Evolutionary conservation across 768 basidiomycete genomes (phyloP).

Genomic region (Lactifluus hygrophoroides): DNA sequence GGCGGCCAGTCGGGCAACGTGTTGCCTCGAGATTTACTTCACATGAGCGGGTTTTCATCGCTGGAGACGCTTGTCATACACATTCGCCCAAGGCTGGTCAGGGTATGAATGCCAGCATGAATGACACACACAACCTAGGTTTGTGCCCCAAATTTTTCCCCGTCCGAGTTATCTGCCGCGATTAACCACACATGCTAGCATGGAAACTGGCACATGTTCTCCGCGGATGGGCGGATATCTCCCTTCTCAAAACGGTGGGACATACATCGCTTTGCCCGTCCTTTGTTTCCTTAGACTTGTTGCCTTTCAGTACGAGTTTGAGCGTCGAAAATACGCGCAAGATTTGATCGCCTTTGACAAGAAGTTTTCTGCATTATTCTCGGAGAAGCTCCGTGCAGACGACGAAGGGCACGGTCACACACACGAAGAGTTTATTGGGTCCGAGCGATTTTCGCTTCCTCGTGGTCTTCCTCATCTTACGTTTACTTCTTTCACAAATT

Average conservation of each 20-base stretch:
- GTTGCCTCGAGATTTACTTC: constrained; percentile 44
- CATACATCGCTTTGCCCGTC: not conserved
- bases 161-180: not conserved
- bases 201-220: constrained; percentile 50
- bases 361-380: constrained; percentile 43
- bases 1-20: constrained; percentile 41
- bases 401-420: constrained; percentile 38
- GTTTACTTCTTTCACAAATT: not conserved
- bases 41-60: constrained; percentile 45
- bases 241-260: constrained; percentile 40
- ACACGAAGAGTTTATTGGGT: constrained; percentile 41
- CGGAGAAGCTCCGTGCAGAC: constrained; percentile 39
- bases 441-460: constrained; percentile 12
- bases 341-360: constrained; percentile 49
- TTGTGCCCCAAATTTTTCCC: not conserved
- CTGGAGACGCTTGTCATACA: constrained; percentile 46
- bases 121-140: constrained; percentile 43
- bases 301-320: constrained; percentile 41
- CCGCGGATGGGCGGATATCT: constrained; percentile 38
- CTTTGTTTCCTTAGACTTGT: not conserved
- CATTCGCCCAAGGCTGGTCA: constrained; percentile 37
- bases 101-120: constrained; percentile 48
- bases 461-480: not conserved
- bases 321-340: constrained; percentile 45
- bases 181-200: constrained; percentile 26